A percentile compares a stretch with the other conserved stretches of the same genome.
Evolutionary conservation across 345 rosid species (phyloP).

Genomic region (Boechera retrofracta): DNA sequence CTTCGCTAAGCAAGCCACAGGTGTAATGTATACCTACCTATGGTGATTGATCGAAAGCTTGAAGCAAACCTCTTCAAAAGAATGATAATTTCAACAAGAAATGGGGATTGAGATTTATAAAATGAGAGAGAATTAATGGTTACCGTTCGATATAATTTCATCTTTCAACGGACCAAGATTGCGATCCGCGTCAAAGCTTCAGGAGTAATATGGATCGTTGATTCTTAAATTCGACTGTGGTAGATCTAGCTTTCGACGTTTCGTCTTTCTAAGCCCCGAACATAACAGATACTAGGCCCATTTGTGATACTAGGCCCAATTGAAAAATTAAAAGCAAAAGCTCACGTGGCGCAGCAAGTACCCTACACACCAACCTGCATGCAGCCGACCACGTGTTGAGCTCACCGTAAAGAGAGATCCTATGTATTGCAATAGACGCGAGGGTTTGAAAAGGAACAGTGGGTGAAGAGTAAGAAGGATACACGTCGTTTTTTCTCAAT

Average conservation of each 20-base stretch:
- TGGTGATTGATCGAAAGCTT: no score
- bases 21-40: no score
- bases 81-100: neutral
- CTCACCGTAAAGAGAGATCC: slow-evolving; percentile 37
- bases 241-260: neutral
- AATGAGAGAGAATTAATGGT: neutral
- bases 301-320: slow-evolving; percentile 1
- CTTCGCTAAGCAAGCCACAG: no score
- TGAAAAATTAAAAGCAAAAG: neutral
- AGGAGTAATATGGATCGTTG: neutral
- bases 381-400: slow-evolving; percentile 38
- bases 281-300: neutral
- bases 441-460: neutral
- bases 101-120: neutral
- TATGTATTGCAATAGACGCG: slow-evolving; percentile 6
- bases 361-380: slow-evolving; percentile 17
- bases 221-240: neutral
- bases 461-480: no score
- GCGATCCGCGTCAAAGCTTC: neutral
- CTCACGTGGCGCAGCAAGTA: slow-evolving; percentile 22
- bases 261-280: neutral
- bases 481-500: no score
- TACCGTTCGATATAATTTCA: neutral
- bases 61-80: neutral
- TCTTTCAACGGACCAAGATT: slow-evolving; percentile 2